Base-by-base conservation (phyloP, 768 basidiomycete species). In the Xerocomellus intermedius region DNA sequence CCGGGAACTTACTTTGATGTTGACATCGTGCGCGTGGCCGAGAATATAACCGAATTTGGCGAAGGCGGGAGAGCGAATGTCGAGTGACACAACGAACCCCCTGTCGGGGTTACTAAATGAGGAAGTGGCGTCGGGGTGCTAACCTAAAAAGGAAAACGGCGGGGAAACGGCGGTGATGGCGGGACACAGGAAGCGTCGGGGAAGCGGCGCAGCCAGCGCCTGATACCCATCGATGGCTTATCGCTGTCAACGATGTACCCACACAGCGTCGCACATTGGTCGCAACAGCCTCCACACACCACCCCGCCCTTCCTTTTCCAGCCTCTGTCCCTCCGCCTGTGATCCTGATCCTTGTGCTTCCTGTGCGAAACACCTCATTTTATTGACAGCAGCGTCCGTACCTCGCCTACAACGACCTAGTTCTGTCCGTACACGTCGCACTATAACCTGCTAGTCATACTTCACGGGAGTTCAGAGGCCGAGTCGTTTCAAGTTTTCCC, bases 1-100 rank as follows among this genome's bases (percentile, higher is more conserved):
- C 55, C 67, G 60, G 60, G 45, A 69, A 67, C 59, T 64, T 61
- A 58, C 54, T 33, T 64, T 51, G 42, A 39, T 42, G 38, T 43
- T 19, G 22, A 26, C 47, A 39, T 52, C 43, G 42, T 24, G 36
- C 55, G 43, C 36, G 50, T 66, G 64, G 61, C 39, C 19, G 54
- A 12, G 8, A 43, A 64, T 58, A 54, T 60, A 37, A 10, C 60
- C 48, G 8, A 14, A 64, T 52, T 35, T 14, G 55, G 52, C 7
- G 33, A 43, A 37, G 39, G 67, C 70, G 69, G 70, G 66, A 65
- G 48, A 55, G 60, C 65, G 69, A 44, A 62, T 63, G 42, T 58
- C 52, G 60, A 19, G 52, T 59, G 53, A 57, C 47, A 57, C 42
- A 59, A 43, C 43, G 56, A 44, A 35, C 50, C 33, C 50, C 55